These are phyloP conservation scores for Miamiensis avidus DNA, from an alignment of 169 alveolate species.

Conservation along the genomic window DNA sequence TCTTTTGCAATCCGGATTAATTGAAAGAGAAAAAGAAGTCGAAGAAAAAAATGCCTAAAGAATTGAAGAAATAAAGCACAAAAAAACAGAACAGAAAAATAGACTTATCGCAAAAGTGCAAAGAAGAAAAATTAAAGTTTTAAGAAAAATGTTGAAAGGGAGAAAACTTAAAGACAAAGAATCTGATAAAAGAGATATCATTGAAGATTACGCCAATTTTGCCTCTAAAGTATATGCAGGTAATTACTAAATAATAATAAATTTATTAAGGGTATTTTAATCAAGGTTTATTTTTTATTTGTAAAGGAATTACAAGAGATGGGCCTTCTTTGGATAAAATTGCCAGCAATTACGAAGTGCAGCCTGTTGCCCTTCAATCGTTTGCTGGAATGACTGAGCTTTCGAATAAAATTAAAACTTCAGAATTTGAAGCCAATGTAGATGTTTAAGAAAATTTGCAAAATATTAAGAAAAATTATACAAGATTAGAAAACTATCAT, in stretches of 20 bases:
- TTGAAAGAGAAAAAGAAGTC: slow-evolving; percentile 85
- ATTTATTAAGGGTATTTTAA: too few relatives aligned
- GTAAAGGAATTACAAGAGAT: slow-evolving; percentile 71
- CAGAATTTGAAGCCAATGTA: slow-evolving; percentile 58
- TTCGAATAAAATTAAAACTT: slow-evolving; percentile 61
- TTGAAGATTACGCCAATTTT: slow-evolving; percentile 85
- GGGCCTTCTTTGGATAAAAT: slow-evolving; percentile 84
- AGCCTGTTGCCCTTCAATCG: slow-evolving; percentile 81
- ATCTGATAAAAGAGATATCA: slow-evolving; percentile 77
- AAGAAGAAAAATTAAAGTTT: slow-evolving; percentile 84
- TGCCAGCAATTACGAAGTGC: slow-evolving; percentile 83
- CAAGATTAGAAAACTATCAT: slow-evolving; percentile 77
- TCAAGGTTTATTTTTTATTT: neutral
- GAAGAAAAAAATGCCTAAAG: slow-evolving; percentile 84
- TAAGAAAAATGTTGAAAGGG: slow-evolving; percentile 82
- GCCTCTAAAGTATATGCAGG: slow-evolving; percentile 88
- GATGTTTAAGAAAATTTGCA: slow-evolving; percentile 63
- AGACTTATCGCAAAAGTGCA: slow-evolving; percentile 79
- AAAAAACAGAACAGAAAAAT: slow-evolving; percentile 87
- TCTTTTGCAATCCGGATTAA: slow-evolving; percentile 69
- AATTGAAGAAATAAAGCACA: slow-evolving; percentile 80
- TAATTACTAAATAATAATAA: too few relatives aligned
- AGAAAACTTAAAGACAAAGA: slow-evolving; percentile 76
- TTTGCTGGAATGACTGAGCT: slow-evolving; percentile 76
- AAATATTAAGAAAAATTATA: slow-evolving; percentile 62